phyloP scores from a whole-genome alignment of 306 rosid species.

The Dalbergia oliveri region DNA sequence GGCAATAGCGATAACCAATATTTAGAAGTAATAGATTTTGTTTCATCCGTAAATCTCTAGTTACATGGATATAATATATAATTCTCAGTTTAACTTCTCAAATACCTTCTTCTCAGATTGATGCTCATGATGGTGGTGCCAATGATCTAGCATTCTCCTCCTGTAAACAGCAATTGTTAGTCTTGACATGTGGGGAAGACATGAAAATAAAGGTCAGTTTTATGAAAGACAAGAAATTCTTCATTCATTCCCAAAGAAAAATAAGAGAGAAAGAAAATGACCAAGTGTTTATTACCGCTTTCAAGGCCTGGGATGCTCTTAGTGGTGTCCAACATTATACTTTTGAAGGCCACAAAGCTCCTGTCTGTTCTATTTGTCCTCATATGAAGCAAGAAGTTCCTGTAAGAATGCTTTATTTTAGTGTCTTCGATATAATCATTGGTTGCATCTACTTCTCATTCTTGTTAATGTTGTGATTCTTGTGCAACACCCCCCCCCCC shows the following conservation, averaged over 20 bases:
- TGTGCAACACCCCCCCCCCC: slow-evolving; percentile 1
- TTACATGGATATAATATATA: slow-evolving; percentile 3
- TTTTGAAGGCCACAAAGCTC: slow-evolving; percentile 52
- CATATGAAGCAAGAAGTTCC: slow-evolving; percentile 29
- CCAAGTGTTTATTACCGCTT: slow-evolving; percentile 15
- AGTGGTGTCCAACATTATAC: slow-evolving; percentile 26
- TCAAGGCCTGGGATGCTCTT: slow-evolving; percentile 56
- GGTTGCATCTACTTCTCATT: slow-evolving; percentile 10
- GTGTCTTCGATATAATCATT: neutral
- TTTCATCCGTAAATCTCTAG: neutral
- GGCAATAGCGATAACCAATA: neutral
- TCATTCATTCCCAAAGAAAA: neutral
- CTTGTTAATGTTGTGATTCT: slow-evolving; percentile 14
- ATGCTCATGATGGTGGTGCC: slow-evolving; percentile 49
- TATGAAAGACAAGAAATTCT: neutral
- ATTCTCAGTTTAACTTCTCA: slow-evolving; percentile 28
- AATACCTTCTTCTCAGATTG: slow-evolving; percentile 35
- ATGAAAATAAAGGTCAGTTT: slow-evolving; percentile 38
- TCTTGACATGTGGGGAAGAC: slow-evolving; percentile 52
- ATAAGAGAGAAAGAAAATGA: neutral
- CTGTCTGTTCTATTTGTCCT: slow-evolving; percentile 59
- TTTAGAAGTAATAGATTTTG: slow-evolving; percentile 38
- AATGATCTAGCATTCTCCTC: slow-evolving; percentile 47
- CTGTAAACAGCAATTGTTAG: neutral
- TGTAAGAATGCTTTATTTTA: slow-evolving; percentile 43